Evolutionary conservation across 208 protist genomes (phyloP), one percentile per base, ranked within the genome.

Genomic region (Leishmania major): DNA sequence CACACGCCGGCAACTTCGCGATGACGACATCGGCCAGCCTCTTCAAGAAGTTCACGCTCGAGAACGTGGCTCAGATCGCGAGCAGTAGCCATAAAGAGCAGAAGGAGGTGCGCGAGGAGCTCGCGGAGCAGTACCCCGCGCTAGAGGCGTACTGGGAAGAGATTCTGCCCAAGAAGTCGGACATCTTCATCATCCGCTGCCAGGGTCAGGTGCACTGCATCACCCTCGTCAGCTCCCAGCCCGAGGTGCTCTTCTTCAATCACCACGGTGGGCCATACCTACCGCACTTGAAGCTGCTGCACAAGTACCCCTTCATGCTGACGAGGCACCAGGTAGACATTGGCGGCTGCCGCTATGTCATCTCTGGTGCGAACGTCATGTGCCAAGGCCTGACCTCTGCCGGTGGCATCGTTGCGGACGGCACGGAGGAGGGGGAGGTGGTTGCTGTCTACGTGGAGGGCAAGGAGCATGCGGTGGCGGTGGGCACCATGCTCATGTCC

Each of bases 281-380:
- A 60, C 98, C 98, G 35, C 98, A 98, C 83, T 88, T 99, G 62
- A 94, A 98, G 75, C 89, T 99, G 19, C 87, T 99, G 71, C 98
- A 99, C 89, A 98, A 99, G 90, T 99, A 99, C 84, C 99, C 99
- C 22, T 94, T 98, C 75, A 99, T 99, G 62, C 91, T 99, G 37
- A 92, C 91, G 71, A 79, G 93, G 43, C 90, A 99, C 45, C 98
- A 99, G 86, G 98, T 99, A 15, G 99, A 99, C 90, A 95, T 96
- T 84, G 99, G 99, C 67, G 99, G 97, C 79, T 99, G 99, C 87
- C 97, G 96, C 79, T 98, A 99, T 85, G 95, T 99, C 62, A 82
- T 99, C 49, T 96, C 94, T 11, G 99, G 99, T n/a, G 98, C 99
- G 1, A 97, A 99, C 84, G 95, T 99, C 60, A 99, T 99, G 99